phyloP scores from a whole-genome alignment of 495 filamentous ascomycete genomes.

The Sabuloglossum arenarium region DNA sequence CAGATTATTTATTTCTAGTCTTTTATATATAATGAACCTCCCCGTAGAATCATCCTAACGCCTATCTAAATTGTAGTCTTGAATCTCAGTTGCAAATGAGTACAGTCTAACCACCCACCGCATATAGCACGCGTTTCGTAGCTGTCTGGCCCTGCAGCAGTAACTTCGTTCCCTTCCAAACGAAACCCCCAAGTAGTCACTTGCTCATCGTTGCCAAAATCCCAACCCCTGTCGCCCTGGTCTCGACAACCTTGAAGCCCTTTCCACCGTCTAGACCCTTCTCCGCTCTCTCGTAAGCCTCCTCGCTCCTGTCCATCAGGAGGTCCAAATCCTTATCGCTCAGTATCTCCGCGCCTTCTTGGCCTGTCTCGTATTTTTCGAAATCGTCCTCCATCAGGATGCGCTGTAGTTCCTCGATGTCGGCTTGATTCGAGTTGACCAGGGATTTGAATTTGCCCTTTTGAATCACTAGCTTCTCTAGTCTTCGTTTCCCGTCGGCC shows the following conservation, averaged over 20 bases:
- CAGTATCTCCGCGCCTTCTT: constrained; percentile 42
- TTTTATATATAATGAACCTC: too few species aligned
- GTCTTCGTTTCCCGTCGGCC: constrained; percentile 79
- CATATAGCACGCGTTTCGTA: too few species aligned
- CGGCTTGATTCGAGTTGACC: constrained; percentile 13
- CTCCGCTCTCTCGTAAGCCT: constrained; percentile 65
- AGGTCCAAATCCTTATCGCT: constrained; percentile 58
- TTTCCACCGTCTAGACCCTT: background rate
- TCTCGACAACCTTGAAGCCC: constrained; percentile 1
- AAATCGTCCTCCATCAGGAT: constrained; percentile 39
- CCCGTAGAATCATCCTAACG: too few species aligned
- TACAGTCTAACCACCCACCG: too few species aligned
- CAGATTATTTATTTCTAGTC: too few species aligned
- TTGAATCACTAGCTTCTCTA: constrained; percentile 89
- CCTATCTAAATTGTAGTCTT: too few species aligned
- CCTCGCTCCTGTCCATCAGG: constrained; percentile 65
- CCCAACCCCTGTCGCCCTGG: background rate
- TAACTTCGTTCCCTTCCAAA: too few species aligned
- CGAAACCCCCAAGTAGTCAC: background rate
- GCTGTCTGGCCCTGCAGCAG: too few species aligned
- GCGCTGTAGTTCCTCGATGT: constrained; percentile 35
- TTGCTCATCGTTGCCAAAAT: background rate
- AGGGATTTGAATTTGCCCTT: constrained; percentile 56
- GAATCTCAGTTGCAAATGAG: too few species aligned
- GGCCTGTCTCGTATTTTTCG: constrained; percentile 33